phyloP scores from a whole-genome alignment of 306 rosid species.

The Dryas drummondii region DNA sequence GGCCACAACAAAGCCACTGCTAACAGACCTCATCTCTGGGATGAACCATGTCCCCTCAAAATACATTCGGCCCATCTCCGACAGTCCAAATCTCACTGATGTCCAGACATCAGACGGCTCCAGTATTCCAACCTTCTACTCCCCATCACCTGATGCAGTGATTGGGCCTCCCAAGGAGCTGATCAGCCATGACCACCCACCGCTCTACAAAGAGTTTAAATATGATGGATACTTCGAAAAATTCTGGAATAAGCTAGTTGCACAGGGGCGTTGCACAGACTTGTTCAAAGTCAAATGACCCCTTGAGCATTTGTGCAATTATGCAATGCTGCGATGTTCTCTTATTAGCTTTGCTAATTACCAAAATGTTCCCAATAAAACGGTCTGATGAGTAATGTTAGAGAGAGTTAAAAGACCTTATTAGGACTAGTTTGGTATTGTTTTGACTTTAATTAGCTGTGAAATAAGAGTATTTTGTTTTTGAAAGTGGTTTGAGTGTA shows the following conservation, averaged over 20 bases:
- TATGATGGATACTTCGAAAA: slow-evolving; percentile 37
- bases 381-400: neutral
- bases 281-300: slow-evolving; percentile 27
- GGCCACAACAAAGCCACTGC: slow-evolving; percentile 24
- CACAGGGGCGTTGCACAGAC: slow-evolving; percentile 40
- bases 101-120: slow-evolving; percentile 17
- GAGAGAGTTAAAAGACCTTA: no score
- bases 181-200: slow-evolving; percentile 7
- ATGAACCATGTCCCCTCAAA: slow-evolving; percentile 31
- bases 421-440: no score
- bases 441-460: no score
- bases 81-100: slow-evolving; percentile 36
- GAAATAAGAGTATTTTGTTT: no score
- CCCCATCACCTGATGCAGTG: slow-evolving; percentile 44
- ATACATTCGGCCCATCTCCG: slow-evolving; percentile 41
- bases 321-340: neutral
- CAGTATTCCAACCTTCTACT: slow-evolving; percentile 48
- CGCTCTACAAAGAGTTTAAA: slow-evolving; percentile 29
- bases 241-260: slow-evolving; percentile 49
- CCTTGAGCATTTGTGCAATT: neutral
- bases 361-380: neutral
- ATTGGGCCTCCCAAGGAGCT: slow-evolving; percentile 39
- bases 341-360: neutral
- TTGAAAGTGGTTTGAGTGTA: no score
- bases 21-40: slow-evolving; percentile 31